Percentiles rank a stretch among this genome's conserved stretches.
Evolutionary conservation across 345 rosid species (phyloP).

Genomic region (Kernera saxatilis): DNA sequence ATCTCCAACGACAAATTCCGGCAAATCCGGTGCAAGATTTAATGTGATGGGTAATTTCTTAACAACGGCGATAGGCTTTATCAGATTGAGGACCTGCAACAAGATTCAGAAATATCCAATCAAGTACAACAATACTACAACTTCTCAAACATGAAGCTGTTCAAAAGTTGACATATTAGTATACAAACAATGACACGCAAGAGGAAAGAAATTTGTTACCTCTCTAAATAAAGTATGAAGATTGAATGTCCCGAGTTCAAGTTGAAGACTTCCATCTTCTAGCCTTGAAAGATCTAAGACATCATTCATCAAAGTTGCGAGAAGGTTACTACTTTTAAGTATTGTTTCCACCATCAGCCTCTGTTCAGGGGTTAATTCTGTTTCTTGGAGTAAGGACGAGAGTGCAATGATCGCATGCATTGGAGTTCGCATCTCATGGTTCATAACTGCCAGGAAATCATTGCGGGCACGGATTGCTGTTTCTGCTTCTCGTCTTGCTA

Average conservation of each 20-base stretch:
- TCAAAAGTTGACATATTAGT: background rate
- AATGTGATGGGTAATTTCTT: slow-evolving; percentile 65
- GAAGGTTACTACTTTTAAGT: slow-evolving; percentile 84
- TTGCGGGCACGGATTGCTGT: slow-evolving; percentile 94
- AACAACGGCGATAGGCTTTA: slow-evolving; percentile 88
- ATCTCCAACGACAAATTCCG: slow-evolving; percentile 80
- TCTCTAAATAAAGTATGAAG: slow-evolving; percentile 68
- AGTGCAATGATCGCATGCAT: slow-evolving; percentile 98
- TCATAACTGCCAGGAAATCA: slow-evolving; percentile 98
- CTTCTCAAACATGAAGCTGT: background rate
- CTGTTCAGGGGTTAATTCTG: slow-evolving; percentile 90
- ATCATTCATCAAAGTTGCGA: slow-evolving; percentile 88
- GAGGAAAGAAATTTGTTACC: slow-evolving; percentile 35
- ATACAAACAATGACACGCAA: background rate
- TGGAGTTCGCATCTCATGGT: slow-evolving; percentile 99
- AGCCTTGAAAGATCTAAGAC: slow-evolving; percentile 96
- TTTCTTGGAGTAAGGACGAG: slow-evolving; percentile 95
- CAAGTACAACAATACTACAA: background rate
- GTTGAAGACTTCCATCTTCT: slow-evolving; percentile 98
- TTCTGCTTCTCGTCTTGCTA: slow-evolving; percentile 92
- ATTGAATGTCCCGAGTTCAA: slow-evolving; percentile 66
- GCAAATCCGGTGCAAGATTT: slow-evolving; percentile 83
- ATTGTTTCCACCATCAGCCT: slow-evolving; percentile 95
- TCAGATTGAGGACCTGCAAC: slow-evolving; percentile 72
- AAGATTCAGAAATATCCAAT: slow-evolving; percentile 9